Evolutionary conservation across 2,329 filamentous ascomycete genomes (phyloP).

Genomic region (Epichloe typhina): DNA sequence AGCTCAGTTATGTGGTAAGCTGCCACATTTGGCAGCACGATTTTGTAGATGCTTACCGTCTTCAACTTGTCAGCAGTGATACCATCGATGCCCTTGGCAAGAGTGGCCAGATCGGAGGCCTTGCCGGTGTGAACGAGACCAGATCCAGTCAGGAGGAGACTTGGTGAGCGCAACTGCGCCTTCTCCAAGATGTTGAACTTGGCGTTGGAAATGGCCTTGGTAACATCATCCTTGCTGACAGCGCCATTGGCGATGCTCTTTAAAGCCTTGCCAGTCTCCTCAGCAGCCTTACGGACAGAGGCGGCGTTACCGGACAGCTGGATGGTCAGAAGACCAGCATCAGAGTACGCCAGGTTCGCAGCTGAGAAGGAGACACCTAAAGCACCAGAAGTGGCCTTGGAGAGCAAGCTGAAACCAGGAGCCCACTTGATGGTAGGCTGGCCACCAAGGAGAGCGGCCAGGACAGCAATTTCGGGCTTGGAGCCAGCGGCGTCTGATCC

Average conservation of each 20-base stretch:
- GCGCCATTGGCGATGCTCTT: constrained; percentile 68
- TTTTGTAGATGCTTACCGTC: constrained; percentile 46
- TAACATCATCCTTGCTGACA: constrained; percentile 70
- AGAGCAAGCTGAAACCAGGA: constrained; percentile 78
- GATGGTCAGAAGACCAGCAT: constrained; percentile 80
- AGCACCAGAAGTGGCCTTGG: constrained; percentile 59
- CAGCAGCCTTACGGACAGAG: constrained; percentile 60
- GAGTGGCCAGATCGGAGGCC: constrained; percentile 70
- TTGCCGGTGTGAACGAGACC: constrained; percentile 71
- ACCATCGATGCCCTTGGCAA: constrained; percentile 64
- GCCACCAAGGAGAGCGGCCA: constrained; percentile 80
- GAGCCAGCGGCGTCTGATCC: constrained; percentile 69
- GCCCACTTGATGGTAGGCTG: constrained; percentile 92
- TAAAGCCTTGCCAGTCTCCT: constrained; percentile 66
- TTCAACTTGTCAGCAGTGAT: constrained; percentile 79
- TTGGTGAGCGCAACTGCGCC: constrained; percentile 63
- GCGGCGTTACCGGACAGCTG: constrained; percentile 63
- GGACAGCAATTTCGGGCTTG: constrained; percentile 82
- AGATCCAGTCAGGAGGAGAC: constrained; percentile 72
- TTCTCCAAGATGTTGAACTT: constrained; percentile 85
- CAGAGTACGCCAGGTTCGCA: constrained; percentile 76
- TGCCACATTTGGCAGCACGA: not conserved
- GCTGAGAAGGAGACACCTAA: constrained; percentile 58
- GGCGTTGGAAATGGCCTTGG: constrained; percentile 83
- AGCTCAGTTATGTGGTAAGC: constrained; percentile 8